Evolutionary conservation across 116 monocot species (phyloP).

Genomic region (Thalassia testudinum): DNA sequence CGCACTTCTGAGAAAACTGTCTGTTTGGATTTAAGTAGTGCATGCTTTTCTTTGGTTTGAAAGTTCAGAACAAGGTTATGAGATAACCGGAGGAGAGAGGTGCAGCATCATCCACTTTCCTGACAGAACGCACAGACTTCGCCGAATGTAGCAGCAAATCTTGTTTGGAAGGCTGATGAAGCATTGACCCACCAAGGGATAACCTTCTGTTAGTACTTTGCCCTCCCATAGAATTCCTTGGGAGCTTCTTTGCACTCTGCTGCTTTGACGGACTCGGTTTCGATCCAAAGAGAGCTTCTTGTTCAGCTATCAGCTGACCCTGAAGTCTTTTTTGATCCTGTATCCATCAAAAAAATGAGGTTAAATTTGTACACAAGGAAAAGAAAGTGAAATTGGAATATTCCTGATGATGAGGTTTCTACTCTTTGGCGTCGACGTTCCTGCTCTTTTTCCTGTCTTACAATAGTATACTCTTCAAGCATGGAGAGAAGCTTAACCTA

Average conservation of each 20-base stretch:
- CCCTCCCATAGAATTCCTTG: slow-evolving; percentile 51
- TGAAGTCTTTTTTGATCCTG: slow-evolving; percentile 91
- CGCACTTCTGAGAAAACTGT: too few species aligned
- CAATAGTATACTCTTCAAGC: slow-evolving; percentile 73
- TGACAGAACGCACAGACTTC: slow-evolving; percentile 37
- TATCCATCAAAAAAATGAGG: not conserved
- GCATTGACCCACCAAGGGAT: slow-evolving; percentile 50
- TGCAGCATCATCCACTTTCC: slow-evolving; percentile 40
- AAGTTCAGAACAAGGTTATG: too few species aligned
- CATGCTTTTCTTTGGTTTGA: too few species aligned
- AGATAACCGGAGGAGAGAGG: slow-evolving; percentile 42
- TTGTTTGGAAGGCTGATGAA: slow-evolving; percentile 30
- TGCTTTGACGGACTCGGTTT: slow-evolving; percentile 89
- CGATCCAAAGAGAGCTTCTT: slow-evolving; percentile 80
- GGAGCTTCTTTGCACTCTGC: slow-evolving; percentile 46
- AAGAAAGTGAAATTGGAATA: too few species aligned
- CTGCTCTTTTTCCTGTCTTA: slow-evolving; percentile 66
- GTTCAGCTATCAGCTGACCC: slow-evolving; percentile 73
- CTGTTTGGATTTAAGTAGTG: too few species aligned
- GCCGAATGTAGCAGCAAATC: slow-evolving; percentile 22
- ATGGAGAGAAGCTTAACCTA: slow-evolving; percentile 79
- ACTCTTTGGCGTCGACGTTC: slow-evolving; percentile 73
- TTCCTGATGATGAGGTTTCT: not conserved
- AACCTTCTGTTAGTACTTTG: slow-evolving; percentile 31
- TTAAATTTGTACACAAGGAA: too few species aligned